Evolutionary conservation across 768 basidiomycete species (phyloP).

Genomic region (Tricholomella constricta): DNA sequence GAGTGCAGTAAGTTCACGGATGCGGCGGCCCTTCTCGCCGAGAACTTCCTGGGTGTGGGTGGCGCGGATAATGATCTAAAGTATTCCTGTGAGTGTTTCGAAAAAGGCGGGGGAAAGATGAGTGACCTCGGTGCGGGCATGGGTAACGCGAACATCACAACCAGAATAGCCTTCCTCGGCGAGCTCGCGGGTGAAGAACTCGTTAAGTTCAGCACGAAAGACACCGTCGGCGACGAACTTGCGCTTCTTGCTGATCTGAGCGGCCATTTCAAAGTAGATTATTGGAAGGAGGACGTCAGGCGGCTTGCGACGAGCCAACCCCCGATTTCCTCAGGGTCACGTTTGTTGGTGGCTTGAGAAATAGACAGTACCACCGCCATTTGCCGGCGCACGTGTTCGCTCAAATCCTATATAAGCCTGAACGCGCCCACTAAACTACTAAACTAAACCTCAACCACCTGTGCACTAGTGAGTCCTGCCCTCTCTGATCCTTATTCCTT

Average conservation of each 20-base stretch:
- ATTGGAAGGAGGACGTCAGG: background rate
- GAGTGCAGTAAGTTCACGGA: slow-evolving; percentile 96
- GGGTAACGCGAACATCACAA: slow-evolving; percentile 99
- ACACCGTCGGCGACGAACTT: slow-evolving; percentile 99
- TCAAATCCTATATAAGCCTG: background rate
- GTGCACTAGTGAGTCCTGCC: slow-evolving; percentile 10
- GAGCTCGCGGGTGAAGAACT: slow-evolving; percentile 98
- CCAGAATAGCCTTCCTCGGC: slow-evolving; percentile 99
- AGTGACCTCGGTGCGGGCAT: slow-evolving; percentile 92
- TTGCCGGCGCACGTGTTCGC: slow-evolving; percentile 21
- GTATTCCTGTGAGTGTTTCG: slow-evolving; percentile 3
- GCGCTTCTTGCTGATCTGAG: slow-evolving; percentile 96
- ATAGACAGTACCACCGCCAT: slow-evolving; percentile 27
- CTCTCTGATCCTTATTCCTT: background rate
- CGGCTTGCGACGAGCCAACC: slow-evolving; percentile 5
- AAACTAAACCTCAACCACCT: background rate
- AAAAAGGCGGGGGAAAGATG: background rate
- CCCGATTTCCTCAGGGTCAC: slow-evolving; percentile 5
- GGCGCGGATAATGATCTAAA: slow-evolving; percentile 97
- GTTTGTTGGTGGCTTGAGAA: slow-evolving; percentile 26
- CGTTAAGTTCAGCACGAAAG: slow-evolving; percentile 98
- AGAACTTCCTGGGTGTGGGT: slow-evolving; percentile 99
- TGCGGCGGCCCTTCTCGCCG: slow-evolving; percentile 99
- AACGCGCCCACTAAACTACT: too few relatives aligned
- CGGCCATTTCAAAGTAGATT: slow-evolving; percentile 58